Base-by-base conservation (phyloP, 305 asterid genomes). In the Fraxinus paxiana region DNA sequence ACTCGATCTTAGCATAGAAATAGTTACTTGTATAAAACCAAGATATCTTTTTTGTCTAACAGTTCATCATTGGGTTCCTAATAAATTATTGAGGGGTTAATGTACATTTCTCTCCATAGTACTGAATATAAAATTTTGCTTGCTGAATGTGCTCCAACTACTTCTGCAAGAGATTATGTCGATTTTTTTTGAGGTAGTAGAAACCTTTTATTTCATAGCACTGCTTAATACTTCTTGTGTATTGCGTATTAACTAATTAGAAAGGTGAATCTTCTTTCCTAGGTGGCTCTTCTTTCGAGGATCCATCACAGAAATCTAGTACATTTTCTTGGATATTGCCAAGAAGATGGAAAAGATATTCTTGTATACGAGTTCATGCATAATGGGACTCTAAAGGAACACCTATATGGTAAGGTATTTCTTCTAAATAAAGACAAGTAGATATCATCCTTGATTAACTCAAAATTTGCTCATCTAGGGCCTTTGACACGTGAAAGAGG, bases 271-370 rank as follows among this genome's bases (percentile, higher is more conserved):
- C 33, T 24, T 13, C 20, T 30, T 30, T 67, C 22, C 41, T 90
- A 96, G 99, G 99, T 96, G 70, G 89, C 98, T 87, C 97, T 94
- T 85, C 99, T 96, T 79, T 96, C 99, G 77, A 90, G 98, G 84
- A 96, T 96, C 88, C 99, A 96, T 87, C 99, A 96, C 85, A 87
- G 99, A 80, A 96, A 96, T 86, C 91, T 96, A 43, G 97, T 96
- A 56, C 97, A 96, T 87, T 96, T 94, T 88, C 90, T 92, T 65
- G 99, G 99, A 83, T 96, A 89, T 82, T 96, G 98, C 90, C 99
- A 92, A 86, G 99, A 94, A 91, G 97, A 88, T 13, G 98, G 96
- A 46, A 96, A 90, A 87, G 91, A 89, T 77, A 90, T 96, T 83
- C 97, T 96, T 0, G 94, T 94, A 34, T 96, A 94, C 6, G 99